phyloP scores from a whole-genome alignment of 2,329 filamentous ascomycete genomes.

The Bipolaris cookei region DNA sequence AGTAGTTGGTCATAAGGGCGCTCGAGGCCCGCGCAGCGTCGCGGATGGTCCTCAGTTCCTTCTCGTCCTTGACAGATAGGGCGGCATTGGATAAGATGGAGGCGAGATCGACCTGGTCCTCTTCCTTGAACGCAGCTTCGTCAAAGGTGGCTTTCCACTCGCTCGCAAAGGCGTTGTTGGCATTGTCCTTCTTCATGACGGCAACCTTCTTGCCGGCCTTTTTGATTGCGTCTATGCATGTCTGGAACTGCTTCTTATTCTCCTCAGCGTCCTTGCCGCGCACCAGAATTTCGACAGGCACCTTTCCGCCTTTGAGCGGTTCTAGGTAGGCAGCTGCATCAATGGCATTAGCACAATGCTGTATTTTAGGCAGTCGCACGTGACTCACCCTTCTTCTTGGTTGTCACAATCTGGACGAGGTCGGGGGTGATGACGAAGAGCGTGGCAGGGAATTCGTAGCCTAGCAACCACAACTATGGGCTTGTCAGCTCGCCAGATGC shows the following conservation, averaged over 20 bases:
- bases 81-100: constrained; percentile 80
- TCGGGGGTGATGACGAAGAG: constrained; percentile 91
- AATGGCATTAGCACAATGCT: constrained; percentile 44
- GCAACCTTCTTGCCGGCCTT: constrained; percentile 90
- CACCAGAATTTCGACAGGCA: constrained; percentile 89
- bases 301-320: constrained; percentile 87
- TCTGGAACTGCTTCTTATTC: constrained; percentile 88
- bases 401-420: constrained; percentile 89
- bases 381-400: constrained; percentile 86
- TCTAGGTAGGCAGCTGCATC: constrained; percentile 85
- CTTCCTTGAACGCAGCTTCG: constrained; percentile 76
- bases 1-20: constrained; percentile 93
- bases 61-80: constrained; percentile 93
- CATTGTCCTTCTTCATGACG: constrained; percentile 80
- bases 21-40: constrained; percentile 94
- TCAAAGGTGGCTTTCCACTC: constrained; percentile 90
- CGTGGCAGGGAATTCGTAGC: constrained; percentile 97
- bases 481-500: constrained; percentile 29
- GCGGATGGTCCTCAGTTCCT: constrained; percentile 90
- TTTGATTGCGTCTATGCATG: constrained; percentile 86
- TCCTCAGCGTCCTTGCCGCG: constrained; percentile 89
- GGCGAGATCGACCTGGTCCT: constrained; percentile 87
- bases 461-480: constrained; percentile 90
- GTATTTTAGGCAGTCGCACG: not conserved
- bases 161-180: constrained; percentile 87